These are phyloP conservation scores for Fusarium fujikuroi DNA, from an alignment of 2,329 filamentous ascomycete species.

Conservation along the genomic window DNA sequence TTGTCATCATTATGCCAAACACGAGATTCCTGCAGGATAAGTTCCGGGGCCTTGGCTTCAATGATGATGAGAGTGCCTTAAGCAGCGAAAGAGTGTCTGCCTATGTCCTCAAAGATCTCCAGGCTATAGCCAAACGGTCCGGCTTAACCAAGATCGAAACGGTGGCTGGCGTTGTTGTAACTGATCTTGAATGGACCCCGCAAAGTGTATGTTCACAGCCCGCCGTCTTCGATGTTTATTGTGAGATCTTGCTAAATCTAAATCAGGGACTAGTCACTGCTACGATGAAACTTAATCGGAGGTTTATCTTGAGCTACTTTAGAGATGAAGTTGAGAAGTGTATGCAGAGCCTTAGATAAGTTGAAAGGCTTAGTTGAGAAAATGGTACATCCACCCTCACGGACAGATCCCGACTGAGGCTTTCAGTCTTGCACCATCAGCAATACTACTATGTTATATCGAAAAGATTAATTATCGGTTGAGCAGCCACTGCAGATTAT, in stretches of 20 bases:
- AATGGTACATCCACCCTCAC: not conserved
- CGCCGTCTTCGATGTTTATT: not conserved
- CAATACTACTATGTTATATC: not conserved
- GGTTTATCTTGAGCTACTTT: not conserved
- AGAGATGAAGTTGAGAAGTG: not conserved
- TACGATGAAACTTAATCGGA: not conserved
- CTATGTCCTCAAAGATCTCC: not conserved
- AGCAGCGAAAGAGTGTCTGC: not conserved
- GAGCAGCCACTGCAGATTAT: too few species aligned
- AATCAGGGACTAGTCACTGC: not conserved
- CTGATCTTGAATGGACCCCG: not conserved
- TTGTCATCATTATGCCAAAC: slow-evolving; percentile 81
- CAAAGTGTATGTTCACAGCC: not conserved
- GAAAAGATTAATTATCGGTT: too few species aligned
- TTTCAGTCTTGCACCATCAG: not conserved
- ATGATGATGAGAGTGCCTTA: slow-evolving; percentile 54
- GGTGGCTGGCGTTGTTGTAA: not conserved
- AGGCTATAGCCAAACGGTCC: not conserved
- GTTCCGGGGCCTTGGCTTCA: slow-evolving; percentile 69
- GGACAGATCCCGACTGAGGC: too few species aligned
- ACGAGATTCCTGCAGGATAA: slow-evolving; percentile 71
- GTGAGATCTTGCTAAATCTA: not conserved
- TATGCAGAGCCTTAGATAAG: not conserved
- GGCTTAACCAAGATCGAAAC: not conserved
- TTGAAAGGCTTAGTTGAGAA: not conserved